Evolutionary conservation across 495 filamentous ascomycete genomes (phyloP).

Genomic region (Sporormia fimetaria): DNA sequence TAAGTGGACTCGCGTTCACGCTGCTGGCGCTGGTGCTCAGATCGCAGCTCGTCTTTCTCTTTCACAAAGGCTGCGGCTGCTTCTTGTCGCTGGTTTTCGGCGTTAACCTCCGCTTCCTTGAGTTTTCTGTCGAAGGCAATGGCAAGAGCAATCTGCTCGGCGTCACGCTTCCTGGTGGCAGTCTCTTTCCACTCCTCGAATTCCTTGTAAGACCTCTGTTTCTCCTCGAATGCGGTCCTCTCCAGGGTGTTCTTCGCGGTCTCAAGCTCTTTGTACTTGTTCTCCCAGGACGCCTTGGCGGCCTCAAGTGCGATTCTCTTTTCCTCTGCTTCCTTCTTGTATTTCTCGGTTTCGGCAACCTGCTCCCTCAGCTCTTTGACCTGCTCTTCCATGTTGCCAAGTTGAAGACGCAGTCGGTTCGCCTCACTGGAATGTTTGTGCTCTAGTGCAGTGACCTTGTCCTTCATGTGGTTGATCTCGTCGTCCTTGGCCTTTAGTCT

Average conservation of each 20-base stretch:
- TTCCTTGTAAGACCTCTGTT: slow-evolving; percentile 12
- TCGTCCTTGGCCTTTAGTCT: slow-evolving; percentile 24
- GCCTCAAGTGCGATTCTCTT: slow-evolving; percentile 8
- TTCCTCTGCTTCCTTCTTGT: slow-evolving; percentile 17
- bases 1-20: slow-evolving; percentile 18
- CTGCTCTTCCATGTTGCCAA: slow-evolving; percentile 31
- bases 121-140: slow-evolving; percentile 23
- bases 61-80: slow-evolving; percentile 12
- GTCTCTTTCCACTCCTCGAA: slow-evolving; percentile 24
- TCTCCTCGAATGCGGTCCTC: slow-evolving; percentile 15
- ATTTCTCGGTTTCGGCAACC: slow-evolving; percentile 12
- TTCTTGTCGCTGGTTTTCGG: slow-evolving; percentile 16
- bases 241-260: slow-evolving; percentile 8
- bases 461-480: slow-evolving; percentile 22
- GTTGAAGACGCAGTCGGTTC: slow-evolving; percentile 24
- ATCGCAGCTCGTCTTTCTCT: slow-evolving; percentile 20
- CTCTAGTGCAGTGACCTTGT: slow-evolving; percentile 16
- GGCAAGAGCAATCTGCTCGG: slow-evolving; percentile 21
- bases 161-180: slow-evolving; percentile 12
- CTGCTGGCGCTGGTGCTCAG: slow-evolving; percentile 21
- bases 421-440: slow-evolving; percentile 24
- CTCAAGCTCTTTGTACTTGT: slow-evolving; percentile 11
- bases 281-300: slow-evolving; percentile 10
- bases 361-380: slow-evolving; percentile 22
- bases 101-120: slow-evolving; percentile 16